Evolutionary conservation across 2,329 filamentous ascomycete species (phyloP).

Genomic region (Metarhizium anisopliae): DNA sequence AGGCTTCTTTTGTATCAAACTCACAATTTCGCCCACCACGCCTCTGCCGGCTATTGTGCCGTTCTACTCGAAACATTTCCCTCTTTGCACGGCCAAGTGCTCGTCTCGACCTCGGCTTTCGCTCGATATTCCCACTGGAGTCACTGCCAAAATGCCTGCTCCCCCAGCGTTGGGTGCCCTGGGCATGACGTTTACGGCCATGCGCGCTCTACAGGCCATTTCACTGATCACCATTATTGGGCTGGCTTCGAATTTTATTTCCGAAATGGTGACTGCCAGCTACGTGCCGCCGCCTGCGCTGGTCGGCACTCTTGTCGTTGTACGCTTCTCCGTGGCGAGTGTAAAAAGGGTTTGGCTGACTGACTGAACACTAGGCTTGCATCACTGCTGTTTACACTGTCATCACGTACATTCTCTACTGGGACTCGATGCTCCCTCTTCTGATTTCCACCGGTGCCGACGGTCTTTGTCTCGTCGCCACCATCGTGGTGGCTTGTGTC

Average conservation of each 20-base stretch:
- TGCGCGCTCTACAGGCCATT: conserved; percentile 61
- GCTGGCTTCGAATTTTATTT: conserved; percentile 73
- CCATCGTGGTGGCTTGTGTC: conserved; percentile 67
- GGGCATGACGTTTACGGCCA: conserved; percentile 68
- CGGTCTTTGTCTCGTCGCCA: conserved; percentile 60
- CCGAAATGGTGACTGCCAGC: conserved; percentile 59
- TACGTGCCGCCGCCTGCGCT: conserved; percentile 62
- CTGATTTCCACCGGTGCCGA: conserved; percentile 61
- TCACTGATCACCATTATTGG: conserved; percentile 71
- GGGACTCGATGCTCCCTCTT: conserved; percentile 67
- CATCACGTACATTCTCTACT: conserved; percentile 74
- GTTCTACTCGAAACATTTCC: conserved; percentile 31
- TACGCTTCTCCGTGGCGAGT: conserved; percentile 36
- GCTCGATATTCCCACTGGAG: conserved; percentile 27
- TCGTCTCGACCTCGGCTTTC: conserved; percentile 32
- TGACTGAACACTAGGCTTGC: conserved; percentile 50
- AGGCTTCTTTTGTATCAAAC: background rate
- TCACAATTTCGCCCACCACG: conserved; percentile 25
- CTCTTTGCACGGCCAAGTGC: conserved; percentile 30
- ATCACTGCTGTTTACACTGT: conserved; percentile 71
- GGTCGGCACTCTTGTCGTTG: conserved; percentile 69
- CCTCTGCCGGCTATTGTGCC: conserved; percentile 23
- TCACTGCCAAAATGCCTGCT: conserved; percentile 31
- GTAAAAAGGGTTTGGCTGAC: background rate
- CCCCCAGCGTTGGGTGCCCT: conserved; percentile 57